A percentile compares a stretch with the other conserved stretches of the same genome.
Evolutionary conservation across 140 eudicot genomes (phyloP).

Genomic region (Flaveria floridana): DNA sequence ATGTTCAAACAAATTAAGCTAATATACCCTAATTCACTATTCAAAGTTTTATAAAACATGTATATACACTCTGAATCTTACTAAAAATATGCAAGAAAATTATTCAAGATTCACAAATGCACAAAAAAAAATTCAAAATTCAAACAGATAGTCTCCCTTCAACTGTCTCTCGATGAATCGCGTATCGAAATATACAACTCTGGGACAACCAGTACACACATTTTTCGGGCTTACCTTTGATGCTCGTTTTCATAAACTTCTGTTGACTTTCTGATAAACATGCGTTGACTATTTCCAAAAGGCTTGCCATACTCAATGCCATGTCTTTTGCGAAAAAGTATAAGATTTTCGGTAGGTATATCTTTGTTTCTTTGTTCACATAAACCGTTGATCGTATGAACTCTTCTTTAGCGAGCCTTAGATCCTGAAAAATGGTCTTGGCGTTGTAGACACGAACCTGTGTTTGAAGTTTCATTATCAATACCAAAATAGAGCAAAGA

Average conservation of each 20-base stretch:
- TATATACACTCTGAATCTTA: conserved; percentile 32
- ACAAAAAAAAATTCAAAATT: neutral
- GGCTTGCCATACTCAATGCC: conserved; percentile 52
- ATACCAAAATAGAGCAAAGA: neutral
- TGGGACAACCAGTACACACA: conserved; percentile 58
- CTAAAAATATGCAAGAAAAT: conserved; percentile 2
- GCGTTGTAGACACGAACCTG: conserved; percentile 77
- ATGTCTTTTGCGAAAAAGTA: conserved; percentile 67
- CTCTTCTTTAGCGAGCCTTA: conserved; percentile 68
- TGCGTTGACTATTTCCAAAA: conserved; percentile 52
- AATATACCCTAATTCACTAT: conserved; percentile 24
- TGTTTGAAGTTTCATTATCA: conserved; percentile 18
- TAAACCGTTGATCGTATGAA: conserved; percentile 62
- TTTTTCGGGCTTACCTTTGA: conserved; percentile 55
- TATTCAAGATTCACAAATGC: conserved; percentile 39
- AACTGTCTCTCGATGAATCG: conserved; percentile 54
- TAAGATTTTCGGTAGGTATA: conserved; percentile 67
- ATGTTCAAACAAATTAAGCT: neutral
- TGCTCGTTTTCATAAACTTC: conserved; percentile 43
- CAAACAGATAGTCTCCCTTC: conserved; percentile 43
- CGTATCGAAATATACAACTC: conserved; percentile 66
- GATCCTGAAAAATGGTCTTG: conserved; percentile 54
- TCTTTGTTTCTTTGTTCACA: conserved; percentile 58
- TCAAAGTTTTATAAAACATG: conserved; percentile 16
- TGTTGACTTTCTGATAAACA: conserved; percentile 57